Conservation (phyloP, 2,329 filamentous ascomycete species). For the Huntiella omanensis region DNA sequence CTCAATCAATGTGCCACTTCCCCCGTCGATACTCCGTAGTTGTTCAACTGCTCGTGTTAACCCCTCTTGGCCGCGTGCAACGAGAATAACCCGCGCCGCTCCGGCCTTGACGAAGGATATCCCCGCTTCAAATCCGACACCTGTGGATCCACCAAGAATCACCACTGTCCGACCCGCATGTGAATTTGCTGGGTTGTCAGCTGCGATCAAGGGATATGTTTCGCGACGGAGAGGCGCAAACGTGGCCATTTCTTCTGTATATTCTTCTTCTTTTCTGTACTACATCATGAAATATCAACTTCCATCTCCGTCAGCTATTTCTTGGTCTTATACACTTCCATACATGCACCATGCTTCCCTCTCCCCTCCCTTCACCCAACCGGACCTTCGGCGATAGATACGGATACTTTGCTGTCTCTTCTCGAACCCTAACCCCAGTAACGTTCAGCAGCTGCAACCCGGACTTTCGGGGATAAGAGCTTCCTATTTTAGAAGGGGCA, state of each 20-base stretch:
- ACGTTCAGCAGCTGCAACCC: too few relatives aligned
- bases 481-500: too few relatives aligned
- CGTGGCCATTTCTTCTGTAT: background rate
- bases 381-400: too few relatives aligned
- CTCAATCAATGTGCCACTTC: slow-evolving; percentile 11
- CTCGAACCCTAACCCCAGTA: too few relatives aligned
- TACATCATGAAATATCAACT: too few relatives aligned
- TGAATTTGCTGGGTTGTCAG: slow-evolving; percentile 20
- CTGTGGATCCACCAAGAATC: slow-evolving; percentile 46
- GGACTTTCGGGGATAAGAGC: too few relatives aligned
- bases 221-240: slow-evolving; percentile 15
- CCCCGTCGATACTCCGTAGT: slow-evolving; percentile 10
- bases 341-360: too few relatives aligned
- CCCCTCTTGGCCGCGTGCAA: slow-evolving; percentile 19
- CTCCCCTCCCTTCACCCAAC: too few relatives aligned
- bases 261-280: too few relatives aligned
- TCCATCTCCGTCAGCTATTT: too few relatives aligned
- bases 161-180: slow-evolving; percentile 34
- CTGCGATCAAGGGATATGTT: slow-evolving; percentile 21
- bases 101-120: slow-evolving; percentile 30
- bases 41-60: slow-evolving; percentile 15
- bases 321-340: too few relatives aligned
- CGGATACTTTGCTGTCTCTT: too few relatives aligned
- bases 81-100: slow-evolving; percentile 21
- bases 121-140: slow-evolving; percentile 47